Evolutionary conservation across 2,329 filamentous ascomycete species (phyloP).

Genomic region (Epichloe sibirici): DNA sequence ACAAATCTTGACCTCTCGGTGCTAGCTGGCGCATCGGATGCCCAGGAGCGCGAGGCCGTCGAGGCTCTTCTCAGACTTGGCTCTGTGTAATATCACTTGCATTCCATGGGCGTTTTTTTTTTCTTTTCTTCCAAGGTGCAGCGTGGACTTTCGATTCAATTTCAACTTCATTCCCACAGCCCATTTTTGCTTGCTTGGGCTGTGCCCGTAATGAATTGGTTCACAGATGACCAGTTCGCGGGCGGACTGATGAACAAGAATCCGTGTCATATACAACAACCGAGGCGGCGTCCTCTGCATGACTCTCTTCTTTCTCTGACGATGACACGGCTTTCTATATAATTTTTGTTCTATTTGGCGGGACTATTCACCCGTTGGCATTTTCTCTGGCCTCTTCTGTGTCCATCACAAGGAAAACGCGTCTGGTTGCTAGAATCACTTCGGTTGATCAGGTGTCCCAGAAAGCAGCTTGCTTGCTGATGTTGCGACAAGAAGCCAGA

Average conservation of each 20-base stretch:
- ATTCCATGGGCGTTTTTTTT: constrained; percentile 5
- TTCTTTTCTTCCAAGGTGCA: constrained; percentile 1
- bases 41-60: constrained; percentile 70
- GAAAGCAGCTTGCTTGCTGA: background rate
- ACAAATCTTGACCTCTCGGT: constrained; percentile 40
- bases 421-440: background rate
- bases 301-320: constrained; percentile 14
- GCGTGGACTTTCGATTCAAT: background rate
- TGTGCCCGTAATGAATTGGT: constrained; percentile 1
- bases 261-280: constrained; percentile 19
- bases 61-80: constrained; percentile 71
- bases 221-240: constrained; percentile 4
- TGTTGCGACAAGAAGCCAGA: background rate
- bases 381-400: background rate
- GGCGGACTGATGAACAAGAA: constrained; percentile 8
- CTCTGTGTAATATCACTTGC: constrained; percentile 52
- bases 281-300: constrained; percentile 21
- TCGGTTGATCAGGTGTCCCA: background rate
- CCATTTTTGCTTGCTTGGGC: constrained; percentile 5
- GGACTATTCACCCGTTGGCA: too few relatives aligned
- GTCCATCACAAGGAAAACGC: background rate
- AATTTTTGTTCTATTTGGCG: constrained; percentile 2
- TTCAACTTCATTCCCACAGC: background rate
- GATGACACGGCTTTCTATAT: constrained; percentile 19
- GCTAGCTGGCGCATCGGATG: constrained; percentile 42